Percentiles rank a stretch among this genome's conserved stretches.
phyloP scores from a whole-genome alignment of 164 flowering plant genomes.

The Paratinospora sagittata region DNA sequence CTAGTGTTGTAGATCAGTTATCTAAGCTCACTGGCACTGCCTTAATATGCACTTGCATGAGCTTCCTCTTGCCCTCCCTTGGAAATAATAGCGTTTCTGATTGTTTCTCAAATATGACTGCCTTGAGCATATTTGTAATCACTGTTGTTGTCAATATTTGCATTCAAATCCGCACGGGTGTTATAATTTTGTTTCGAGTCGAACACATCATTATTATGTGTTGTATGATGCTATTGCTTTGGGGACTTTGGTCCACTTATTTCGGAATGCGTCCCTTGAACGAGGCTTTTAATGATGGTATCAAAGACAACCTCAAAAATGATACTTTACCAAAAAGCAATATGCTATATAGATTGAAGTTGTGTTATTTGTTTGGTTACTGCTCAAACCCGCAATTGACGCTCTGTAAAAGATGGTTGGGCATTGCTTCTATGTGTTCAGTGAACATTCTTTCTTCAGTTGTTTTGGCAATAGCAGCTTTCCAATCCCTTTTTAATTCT shows the following conservation, averaged over 20 bases:
- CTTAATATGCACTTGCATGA: neutral
- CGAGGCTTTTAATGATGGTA: too few species aligned
- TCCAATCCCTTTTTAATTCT: too few species aligned
- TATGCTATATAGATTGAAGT: neutral
- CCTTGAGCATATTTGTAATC: slow-evolving; percentile 4
- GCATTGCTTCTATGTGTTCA: neutral
- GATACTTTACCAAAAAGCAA: neutral
- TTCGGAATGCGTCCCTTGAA: too few species aligned
- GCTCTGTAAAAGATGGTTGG: too few species aligned
- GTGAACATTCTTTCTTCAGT: neutral
- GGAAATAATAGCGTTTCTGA: neutral
- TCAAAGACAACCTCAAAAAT: neutral
- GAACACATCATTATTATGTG: neutral
- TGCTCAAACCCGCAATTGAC: neutral
- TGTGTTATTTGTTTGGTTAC: neutral
- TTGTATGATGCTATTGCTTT: slow-evolving; percentile 2
- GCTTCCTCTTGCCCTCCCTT: slow-evolving; percentile 3
- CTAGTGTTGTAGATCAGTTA: neutral
- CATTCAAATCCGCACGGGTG: neutral
- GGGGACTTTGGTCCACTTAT: too few species aligned
- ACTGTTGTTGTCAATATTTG: slow-evolving; percentile 2
- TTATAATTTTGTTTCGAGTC: neutral
- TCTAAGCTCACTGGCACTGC: slow-evolving; percentile 1
- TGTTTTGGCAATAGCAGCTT: neutral
- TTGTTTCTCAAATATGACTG: neutral